These are phyloP conservation scores for Nakataea oryzae DNA, from an alignment of 2,329 filamentous ascomycete genomes.

Conservation along the genomic window DNA sequence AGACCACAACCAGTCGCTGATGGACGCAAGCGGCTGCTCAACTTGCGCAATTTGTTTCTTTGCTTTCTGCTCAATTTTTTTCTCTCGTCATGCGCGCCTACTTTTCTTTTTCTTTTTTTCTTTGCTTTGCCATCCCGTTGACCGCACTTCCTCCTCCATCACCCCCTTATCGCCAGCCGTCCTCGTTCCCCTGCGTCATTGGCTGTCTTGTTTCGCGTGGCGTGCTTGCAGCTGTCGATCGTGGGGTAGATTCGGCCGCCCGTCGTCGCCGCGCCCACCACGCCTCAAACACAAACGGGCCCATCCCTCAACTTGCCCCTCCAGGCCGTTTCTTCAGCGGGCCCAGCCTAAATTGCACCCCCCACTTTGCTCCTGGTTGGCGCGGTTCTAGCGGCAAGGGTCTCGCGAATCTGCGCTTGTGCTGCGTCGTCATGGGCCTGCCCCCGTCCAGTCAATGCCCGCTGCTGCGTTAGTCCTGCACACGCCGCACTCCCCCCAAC, in stretches of 20 bases:
- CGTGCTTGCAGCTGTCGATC: background rate
- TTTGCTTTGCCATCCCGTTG: background rate
- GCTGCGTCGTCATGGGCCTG: background rate
- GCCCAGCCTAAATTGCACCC: background rate
- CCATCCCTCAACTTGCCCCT: background rate
- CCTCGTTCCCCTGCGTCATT: background rate
- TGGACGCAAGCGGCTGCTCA: background rate
- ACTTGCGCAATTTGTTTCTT: background rate
- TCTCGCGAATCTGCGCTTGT: background rate
- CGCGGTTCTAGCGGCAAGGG: background rate
- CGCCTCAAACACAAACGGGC: background rate
- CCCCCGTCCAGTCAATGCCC: background rate
- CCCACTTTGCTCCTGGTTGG: background rate
- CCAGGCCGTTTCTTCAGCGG: background rate
- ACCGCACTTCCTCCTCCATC: background rate
- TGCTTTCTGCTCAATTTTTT: background rate
- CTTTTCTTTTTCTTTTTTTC: background rate
- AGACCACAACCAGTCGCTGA: background rate
- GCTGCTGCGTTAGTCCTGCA: background rate
- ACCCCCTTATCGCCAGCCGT: background rate
- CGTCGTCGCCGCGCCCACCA: background rate
- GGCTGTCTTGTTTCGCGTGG: background rate
- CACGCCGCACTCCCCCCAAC: background rate
- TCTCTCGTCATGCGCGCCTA: background rate
- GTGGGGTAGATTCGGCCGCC: background rate